Evolutionary conservation across 768 basidiomycete genomes (phyloP), one percentile per base, ranked within the genome.

Genomic region (Xerocomellus dryophilus): DNA sequence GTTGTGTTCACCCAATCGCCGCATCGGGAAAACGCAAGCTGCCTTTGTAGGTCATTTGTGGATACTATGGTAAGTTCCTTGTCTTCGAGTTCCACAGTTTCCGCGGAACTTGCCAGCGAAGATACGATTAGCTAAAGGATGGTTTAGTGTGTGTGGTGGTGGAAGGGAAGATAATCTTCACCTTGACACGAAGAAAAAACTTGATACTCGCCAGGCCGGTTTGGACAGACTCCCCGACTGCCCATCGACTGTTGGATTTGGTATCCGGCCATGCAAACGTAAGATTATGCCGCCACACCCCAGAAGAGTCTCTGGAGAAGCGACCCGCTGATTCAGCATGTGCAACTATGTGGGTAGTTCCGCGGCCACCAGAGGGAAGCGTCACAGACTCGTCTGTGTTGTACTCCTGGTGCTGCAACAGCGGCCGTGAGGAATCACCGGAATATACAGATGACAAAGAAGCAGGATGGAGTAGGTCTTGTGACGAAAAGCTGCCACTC

Each of bases 171-270:
- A 59, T 61, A 17, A n/a, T 1, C n/a, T 42, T 60, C 51, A 89
- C 85, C 80, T 88, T 88, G 59, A 85, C 76, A 42, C 82, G 81
- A 60, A 86, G 73, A 67, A 85, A 83, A 68, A 89, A 93, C 66
- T 79, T 80, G 49, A 90, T 80, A 48, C 80, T 78, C 14, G 80
- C 83, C 60, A 86, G 68, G 47, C 81, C 76, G 39, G 85, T 85
- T 58, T 78, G 75, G 60, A 90, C 80, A 25, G 87, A 86, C 74
- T 91, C 89, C 11, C 90, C 90, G 52, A 88, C 79, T 9, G 88
- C 80, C 87, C 90, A 93, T 18, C 86, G 82, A 62, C 80, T 83
- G 53, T 79, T 78, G 4, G 85, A 81, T 63, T 84, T 86, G 50
- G 79, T 70, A 34, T 81, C 78, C 14, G 89, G 87, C 85, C 89